A percentile compares a stretch with the other conserved stretches of the same genome.
Evolutionary conservation across 2,329 filamentous ascomycete genomes (phyloP).

Genomic region (Xylaria sp.): DNA sequence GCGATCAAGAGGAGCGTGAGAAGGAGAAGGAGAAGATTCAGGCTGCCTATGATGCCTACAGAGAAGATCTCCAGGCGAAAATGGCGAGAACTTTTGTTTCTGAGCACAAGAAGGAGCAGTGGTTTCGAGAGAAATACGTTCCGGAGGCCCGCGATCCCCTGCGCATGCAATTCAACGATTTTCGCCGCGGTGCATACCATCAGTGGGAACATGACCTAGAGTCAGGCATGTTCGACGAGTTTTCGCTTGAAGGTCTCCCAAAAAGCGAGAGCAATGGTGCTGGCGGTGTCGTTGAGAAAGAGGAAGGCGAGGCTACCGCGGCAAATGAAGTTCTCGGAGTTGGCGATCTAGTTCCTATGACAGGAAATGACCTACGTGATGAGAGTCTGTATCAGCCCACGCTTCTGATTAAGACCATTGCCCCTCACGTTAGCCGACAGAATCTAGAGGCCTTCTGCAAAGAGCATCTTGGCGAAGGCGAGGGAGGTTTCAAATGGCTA

Average conservation of each 20-base stretch:
- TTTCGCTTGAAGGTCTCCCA: slow-evolving; percentile 87
- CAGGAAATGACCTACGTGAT: slow-evolving; percentile 81
- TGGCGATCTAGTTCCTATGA: slow-evolving; percentile 78
- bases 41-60: slow-evolving; percentile 60
- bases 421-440: slow-evolving; percentile 86
- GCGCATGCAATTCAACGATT: slow-evolving; percentile 69
- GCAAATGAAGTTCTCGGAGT: slow-evolving; percentile 90
- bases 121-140: slow-evolving; percentile 95
- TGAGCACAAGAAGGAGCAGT: slow-evolving; percentile 91
- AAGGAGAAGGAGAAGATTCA: slow-evolving; percentile 77
- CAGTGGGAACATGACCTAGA: slow-evolving; percentile 90
- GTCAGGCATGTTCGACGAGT: slow-evolving; percentile 83
- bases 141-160: slow-evolving; percentile 73
- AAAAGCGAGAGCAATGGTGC: slow-evolving; percentile 87
- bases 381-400: slow-evolving; percentile 86
- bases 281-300: slow-evolving; percentile 82
- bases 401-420: slow-evolving; percentile 94
- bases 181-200: slow-evolving; percentile 69
- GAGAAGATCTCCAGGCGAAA: slow-evolving; percentile 63
- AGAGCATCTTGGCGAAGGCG: slow-evolving; percentile 83
- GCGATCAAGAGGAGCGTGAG: slow-evolving; percentile 69
- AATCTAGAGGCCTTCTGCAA: slow-evolving; percentile 94
- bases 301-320: slow-evolving; percentile 89
- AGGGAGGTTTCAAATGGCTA: slow-evolving; percentile 91
- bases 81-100: slow-evolving; percentile 88